Evolutionary conservation across 2,329 filamentous ascomycete genomes (phyloP), one percentile per base, ranked within the genome.

Genomic region (Pseudomassariella vexata): DNA sequence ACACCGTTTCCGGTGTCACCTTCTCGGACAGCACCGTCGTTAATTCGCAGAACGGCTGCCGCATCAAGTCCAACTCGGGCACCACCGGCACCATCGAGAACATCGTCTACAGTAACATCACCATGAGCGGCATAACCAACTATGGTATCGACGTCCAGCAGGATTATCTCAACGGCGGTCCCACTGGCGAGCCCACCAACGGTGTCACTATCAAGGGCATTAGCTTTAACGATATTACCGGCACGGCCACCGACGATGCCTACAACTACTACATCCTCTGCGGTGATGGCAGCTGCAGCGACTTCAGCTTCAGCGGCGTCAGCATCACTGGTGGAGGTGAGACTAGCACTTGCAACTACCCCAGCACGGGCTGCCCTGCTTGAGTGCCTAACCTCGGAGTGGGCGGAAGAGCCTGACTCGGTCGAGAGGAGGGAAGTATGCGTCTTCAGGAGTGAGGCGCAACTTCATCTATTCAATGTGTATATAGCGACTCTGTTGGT

Each of bases 71-170:
- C 11, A 63, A 69, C 17, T 64, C 56, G 26, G 65, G 57, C 29
- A 62, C 62, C 3, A 74, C 66, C 1, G 74, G 73, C 28, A 57
- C 57, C 6, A 68, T 79, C 33, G 56, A 49, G 19, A 62, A 62
- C 32, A 57, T 78, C 18, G 73, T 65, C 2, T 78, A 73, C 57
- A 57, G 57, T 23, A 57, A 61, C 39, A 76, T 77, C 49, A 62
- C 57, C 2, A 56, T 76, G 3, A 61, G 57, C 21, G 51, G 53
- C 21, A 74, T 76, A 45, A 50, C 64, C 31, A 55, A 64, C 12
- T 73, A 76, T 46, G 72, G 67, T 25, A 67, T 78, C 35, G 59
- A 76, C 29, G 65, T 79, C 35, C 59, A 77, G 50, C 75, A 79
- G 56, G 70, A 76, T 49, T 77, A 76, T 20, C 30, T 32, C 12